Percentiles rank a stretch among this genome's conserved stretches.
Evolutionary conservation across 2,329 filamentous ascomycete genomes (phyloP).

Genomic region (Nothomitra cinnamomea): DNA sequence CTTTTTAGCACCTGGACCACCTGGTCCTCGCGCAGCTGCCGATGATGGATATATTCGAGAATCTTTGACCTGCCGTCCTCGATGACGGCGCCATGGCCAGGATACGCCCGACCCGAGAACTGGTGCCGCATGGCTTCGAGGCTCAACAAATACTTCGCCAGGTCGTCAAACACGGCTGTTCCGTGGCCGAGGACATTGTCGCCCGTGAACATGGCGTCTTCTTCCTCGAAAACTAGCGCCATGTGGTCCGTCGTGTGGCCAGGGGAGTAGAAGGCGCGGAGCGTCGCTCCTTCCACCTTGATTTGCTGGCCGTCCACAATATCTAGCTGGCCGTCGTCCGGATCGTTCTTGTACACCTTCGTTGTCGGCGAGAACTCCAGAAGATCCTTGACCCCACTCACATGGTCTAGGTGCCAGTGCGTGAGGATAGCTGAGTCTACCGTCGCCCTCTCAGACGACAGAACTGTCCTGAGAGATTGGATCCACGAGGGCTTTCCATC

Average conservation of each 20-base stretch:
- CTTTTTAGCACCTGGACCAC: constrained; percentile 44
- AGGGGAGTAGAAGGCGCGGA: constrained; percentile 49
- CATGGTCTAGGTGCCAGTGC: constrained; percentile 86
- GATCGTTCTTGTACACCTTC: constrained; percentile 48
- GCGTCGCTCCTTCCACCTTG: constrained; percentile 41
- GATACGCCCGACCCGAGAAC: constrained; percentile 58
- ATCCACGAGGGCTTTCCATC: constrained; percentile 66
- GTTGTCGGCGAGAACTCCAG: constrained; percentile 43
- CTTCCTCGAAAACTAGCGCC: constrained; percentile 56
- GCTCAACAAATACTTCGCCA: constrained; percentile 49
- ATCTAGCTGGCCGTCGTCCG: constrained; percentile 31
- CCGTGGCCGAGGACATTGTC: constrained; percentile 82
- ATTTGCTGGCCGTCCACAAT: constrained; percentile 40
- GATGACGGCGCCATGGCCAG: constrained; percentile 71
- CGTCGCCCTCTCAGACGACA: constrained; percentile 49
- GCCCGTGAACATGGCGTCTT: constrained; percentile 73
- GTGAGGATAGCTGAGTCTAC: constrained; percentile 61
- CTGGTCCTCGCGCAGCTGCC: constrained; percentile 63
- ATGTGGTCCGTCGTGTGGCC: constrained; percentile 77
- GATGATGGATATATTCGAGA: constrained; percentile 66
- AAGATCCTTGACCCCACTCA: constrained; percentile 57
- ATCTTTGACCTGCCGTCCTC: constrained; percentile 56
- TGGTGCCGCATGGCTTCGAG: constrained; percentile 50
- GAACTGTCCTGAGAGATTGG: constrained; percentile 41
- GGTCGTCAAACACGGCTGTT: constrained; percentile 69